A percentile compares a stretch with the other conserved stretches of the same genome.
Conservation (phyloP, 2,329 filamentous ascomycete genomes). For the Colletotrichum sp. region DNA sequence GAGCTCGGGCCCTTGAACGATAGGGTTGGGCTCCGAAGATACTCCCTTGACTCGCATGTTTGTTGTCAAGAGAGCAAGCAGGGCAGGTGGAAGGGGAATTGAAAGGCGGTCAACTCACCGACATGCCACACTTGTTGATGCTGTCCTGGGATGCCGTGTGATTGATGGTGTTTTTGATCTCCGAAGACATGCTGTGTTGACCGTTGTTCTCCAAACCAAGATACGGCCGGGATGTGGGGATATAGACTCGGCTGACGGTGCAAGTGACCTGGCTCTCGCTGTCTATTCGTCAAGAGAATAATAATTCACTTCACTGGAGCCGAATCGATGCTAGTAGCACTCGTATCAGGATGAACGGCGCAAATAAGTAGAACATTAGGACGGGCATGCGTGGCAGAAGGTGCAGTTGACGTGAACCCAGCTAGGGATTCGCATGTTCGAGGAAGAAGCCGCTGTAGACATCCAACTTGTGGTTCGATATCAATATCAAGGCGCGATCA, state of each 20-base stretch:
- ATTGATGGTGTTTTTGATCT: neutral
- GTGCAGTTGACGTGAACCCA: neutral
- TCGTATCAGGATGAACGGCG: neutral
- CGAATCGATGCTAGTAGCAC: neutral
- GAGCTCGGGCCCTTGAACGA: conserved; percentile 2
- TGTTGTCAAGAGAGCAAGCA: neutral
- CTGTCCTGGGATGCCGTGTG: neutral
- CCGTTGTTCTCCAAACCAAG: neutral
- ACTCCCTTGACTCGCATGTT: neutral
- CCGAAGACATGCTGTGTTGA: neutral
- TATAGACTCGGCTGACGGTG: neutral
- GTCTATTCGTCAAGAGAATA: neutral
- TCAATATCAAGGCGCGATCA: neutral
- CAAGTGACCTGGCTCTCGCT: neutral
- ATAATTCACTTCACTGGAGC: neutral
- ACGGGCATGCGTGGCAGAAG: neutral
- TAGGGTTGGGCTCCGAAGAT: neutral
- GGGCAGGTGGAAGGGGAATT: neutral
- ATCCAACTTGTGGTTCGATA: neutral
- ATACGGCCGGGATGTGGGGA: neutral
- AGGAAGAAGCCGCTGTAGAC: neutral
- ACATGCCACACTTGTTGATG: neutral
- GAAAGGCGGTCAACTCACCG: neutral
- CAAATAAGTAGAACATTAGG: neutral
- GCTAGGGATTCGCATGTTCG: neutral